A percentile compares a stretch with the other conserved stretches of the same genome.
Evolutionary conservation across 2,329 filamentous ascomycete species (phyloP).

Genomic region (Conoideocrella luteorostrata): DNA sequence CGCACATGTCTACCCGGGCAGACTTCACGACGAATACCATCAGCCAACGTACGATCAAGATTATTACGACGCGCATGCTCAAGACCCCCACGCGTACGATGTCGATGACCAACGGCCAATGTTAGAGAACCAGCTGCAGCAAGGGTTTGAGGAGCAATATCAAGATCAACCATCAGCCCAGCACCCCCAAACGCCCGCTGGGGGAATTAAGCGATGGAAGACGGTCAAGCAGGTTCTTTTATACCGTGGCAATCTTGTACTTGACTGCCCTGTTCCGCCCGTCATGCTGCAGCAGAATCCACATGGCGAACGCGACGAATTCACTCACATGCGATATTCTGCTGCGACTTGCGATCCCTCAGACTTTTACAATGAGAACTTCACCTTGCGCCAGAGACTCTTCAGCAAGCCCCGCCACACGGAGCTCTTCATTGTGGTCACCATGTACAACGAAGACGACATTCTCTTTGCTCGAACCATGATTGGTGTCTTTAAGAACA

Average conservation of each 20-base stretch:
- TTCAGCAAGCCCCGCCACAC: conserved; percentile 91
- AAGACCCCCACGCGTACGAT: conserved; percentile 52
- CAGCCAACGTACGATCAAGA: conserved; percentile 35
- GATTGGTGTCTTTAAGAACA: conserved; percentile 97
- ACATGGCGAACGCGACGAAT: conserved; percentile 87
- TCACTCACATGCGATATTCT: conserved; percentile 88
- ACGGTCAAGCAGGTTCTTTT: conserved; percentile 98
- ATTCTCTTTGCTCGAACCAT: conserved; percentile 92
- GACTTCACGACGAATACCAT: conserved; percentile 52
- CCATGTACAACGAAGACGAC: conserved; percentile 99
- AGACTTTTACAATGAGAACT: conserved; percentile 82
- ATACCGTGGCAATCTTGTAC: conserved; percentile 92
- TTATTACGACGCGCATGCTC: conserved; percentile 39
- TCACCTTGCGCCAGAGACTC: conserved; percentile 83
- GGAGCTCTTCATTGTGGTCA: conserved; percentile 92
- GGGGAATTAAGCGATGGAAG: conserved; percentile 79
- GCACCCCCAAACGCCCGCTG: conserved; percentile 26
- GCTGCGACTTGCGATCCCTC: conserved; percentile 90
- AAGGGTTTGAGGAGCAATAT: conserved; percentile 36
- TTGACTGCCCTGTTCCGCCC: conserved; percentile 93
- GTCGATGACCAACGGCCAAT: conserved; percentile 72
- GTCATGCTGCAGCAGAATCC: conserved; percentile 79
- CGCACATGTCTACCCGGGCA: conserved; percentile 49
- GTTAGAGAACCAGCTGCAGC: conserved; percentile 54
- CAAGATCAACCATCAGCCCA: conserved; percentile 6